phyloP scores from a whole-genome alignment of 108 stramenopile genomes.

The Bacterosira constricta region DNA sequence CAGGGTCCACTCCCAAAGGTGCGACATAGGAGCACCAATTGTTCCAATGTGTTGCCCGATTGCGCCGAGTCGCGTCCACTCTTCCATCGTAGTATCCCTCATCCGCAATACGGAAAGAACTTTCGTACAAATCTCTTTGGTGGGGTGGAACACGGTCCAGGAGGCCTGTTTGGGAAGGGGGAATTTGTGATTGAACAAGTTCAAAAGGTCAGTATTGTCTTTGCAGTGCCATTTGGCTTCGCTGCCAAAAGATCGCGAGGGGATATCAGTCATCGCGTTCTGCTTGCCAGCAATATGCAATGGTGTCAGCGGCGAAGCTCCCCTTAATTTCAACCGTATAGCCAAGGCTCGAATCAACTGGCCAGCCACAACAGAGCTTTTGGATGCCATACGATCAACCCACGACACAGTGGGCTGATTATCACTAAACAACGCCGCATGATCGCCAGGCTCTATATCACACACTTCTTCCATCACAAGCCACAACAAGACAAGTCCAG shows the following conservation, averaged over 20 bases:
- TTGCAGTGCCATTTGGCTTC: not conserved
- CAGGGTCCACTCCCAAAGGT: conserved; percentile 5
- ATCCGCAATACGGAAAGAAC: too few species aligned
- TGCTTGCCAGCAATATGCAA: not conserved
- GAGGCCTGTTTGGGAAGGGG: not conserved
- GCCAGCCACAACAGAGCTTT: too few species aligned
- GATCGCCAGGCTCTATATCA: too few species aligned
- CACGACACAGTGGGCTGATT: too few species aligned
- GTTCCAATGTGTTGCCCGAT: not conserved
- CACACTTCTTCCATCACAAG: too few species aligned
- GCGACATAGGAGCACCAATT: not conserved
- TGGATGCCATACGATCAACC: too few species aligned
- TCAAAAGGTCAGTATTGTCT: not conserved
- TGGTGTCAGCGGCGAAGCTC: too few species aligned
- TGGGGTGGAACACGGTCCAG: not conserved
- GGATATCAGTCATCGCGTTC: not conserved
- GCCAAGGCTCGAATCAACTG: too few species aligned
- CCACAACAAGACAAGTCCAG: too few species aligned
- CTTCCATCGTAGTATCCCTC: not conserved
- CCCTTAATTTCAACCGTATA: too few species aligned
- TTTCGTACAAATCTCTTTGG: not conserved
- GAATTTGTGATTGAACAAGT: not conserved
- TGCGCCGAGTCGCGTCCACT: not conserved
- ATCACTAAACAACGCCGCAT: too few species aligned
- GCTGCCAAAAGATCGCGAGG: not conserved